Percentiles rank a stretch among this genome's conserved stretches.
Evolutionary conservation across 352 stramenopile species (phyloP).

Genomic region (Thraustochytrium sp.): DNA sequence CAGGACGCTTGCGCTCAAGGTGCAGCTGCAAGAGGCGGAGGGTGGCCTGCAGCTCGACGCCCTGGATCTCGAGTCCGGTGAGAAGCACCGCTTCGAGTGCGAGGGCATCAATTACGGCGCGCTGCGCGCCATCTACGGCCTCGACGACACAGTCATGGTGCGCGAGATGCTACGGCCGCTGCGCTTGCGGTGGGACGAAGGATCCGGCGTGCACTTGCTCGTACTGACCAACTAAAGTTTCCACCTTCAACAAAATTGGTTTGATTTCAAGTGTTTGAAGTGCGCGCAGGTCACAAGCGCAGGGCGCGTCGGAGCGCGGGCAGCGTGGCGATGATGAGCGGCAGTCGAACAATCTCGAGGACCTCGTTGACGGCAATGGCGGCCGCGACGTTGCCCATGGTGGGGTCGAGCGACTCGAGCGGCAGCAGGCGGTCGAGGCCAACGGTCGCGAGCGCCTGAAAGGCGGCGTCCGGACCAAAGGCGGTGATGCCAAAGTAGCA

Average conservation of each 20-base stretch:
- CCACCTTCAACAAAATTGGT: no score
- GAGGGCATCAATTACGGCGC: not conserved
- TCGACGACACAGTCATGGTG: not conserved
- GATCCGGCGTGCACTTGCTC: no score
- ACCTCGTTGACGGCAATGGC: conserved; percentile 74
- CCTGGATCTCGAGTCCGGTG: not conserved
- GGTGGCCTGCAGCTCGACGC: not conserved
- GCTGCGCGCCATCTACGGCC: not conserved
- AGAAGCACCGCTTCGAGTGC: not conserved
- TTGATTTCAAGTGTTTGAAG: no score
- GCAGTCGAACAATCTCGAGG: conserved; percentile 72
- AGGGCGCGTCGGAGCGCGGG: conserved; percentile 67
- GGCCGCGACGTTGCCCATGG: conserved; percentile 73
- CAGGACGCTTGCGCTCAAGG: not conserved
- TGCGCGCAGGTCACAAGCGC: no score
- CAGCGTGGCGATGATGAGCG: conserved; percentile 72
- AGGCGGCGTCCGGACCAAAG: conserved; percentile 65
- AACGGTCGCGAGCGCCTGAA: conserved; percentile 71
- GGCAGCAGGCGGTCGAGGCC: conserved; percentile 70
- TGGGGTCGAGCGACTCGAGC: conserved; percentile 65
- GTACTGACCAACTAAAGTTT: no score
- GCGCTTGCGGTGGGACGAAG: no score
- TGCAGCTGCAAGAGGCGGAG: not conserved
- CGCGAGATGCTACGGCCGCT: not conserved
- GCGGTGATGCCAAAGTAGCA: conserved; percentile 65